Evolutionary conservation across 75 land plant species (phyloP), one percentile per base, ranked within the genome.

Genomic region (Sequoiadendron giganteum): DNA sequence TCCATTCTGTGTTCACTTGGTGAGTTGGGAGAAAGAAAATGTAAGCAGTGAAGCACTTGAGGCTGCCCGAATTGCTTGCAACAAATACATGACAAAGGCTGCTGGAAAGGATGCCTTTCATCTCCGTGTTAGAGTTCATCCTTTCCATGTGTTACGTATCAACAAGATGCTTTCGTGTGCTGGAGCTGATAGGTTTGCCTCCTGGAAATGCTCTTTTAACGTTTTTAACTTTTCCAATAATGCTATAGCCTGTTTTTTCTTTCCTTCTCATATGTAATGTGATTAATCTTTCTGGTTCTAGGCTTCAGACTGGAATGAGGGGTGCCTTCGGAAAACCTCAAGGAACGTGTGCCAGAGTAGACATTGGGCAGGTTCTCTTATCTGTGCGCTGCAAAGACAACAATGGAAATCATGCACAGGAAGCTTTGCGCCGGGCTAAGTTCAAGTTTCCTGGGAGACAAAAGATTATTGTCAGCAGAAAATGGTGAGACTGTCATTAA

Each of bases 131-230:
- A 88, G 95, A 18, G 95, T 93, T 85, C 95, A 94, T 82, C 95
- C 95, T 13, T 94, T 91, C 95, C 95, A 94, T 40, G 95, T 94
- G 32, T 92, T 94, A 13, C 93, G 95, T 13, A 94, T 94, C 90
- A 94, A 94, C 90, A 94, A 94, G 92, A 94, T 93, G 95, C 95
- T 94, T 86, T 94, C 95, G 16, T 94, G 95, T 85, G 95, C 95
- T 85, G 95, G 95, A 61, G 95, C 95, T 86, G 95, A 94, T 88
- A 90, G 91, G 91, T 89, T 13, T 45, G 83, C 34, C 77, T 34
- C 16, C 34, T 75, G 87, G 10, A 65, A 34, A 39, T 39, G n/a
- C n/a, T 39, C 36, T 8, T 10, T 10, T 13, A 2, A 34, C 14
- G 15, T 32, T 82, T 45, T 14, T 2, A 45, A 82, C 11, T 10